Evolutionary conservation across 768 basidiomycete genomes (phyloP).

Genomic region (Rhodotorula babjevae): DNA sequence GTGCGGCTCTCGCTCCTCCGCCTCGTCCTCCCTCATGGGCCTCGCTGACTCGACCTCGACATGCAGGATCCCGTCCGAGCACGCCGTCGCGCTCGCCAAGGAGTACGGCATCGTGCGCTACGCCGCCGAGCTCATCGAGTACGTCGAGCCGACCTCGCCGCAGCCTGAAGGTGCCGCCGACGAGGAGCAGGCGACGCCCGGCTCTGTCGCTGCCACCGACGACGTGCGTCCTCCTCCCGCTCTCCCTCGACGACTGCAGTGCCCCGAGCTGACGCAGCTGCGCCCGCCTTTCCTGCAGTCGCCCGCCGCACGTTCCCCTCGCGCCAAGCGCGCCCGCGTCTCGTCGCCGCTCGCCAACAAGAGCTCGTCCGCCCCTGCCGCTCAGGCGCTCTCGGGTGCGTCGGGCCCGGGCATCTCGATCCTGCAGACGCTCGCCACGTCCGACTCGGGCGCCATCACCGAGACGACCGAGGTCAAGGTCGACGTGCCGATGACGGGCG

Average conservation of each 20-base stretch:
- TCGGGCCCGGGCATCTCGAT: constrained; percentile 31
- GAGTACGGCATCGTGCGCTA: constrained; percentile 39
- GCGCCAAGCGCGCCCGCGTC: constrained; percentile 31
- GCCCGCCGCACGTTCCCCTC: constrained; percentile 29
- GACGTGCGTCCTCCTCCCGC: not conserved
- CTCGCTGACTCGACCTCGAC: no score
- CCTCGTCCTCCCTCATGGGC: fast-evolving
- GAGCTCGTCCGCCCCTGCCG: not conserved
- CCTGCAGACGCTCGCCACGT: constrained; percentile 28
- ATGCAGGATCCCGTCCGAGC: constrained; percentile 32
- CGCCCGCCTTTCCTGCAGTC: not conserved
- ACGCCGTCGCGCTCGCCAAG: constrained; percentile 26
- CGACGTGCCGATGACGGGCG: constrained; percentile 25
- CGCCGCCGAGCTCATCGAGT: constrained; percentile 36
- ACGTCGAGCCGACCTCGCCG: not conserved
- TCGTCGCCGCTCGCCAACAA: constrained; percentile 21
- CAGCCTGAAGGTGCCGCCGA: not conserved
- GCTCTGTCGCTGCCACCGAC: not conserved
- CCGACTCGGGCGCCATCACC: constrained; percentile 22
- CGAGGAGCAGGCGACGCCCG: constrained; percentile 3
- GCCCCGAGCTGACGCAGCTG: no score
- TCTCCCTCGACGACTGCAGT: no score
- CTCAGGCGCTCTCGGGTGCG: constrained; percentile 25
- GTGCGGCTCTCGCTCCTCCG: not conserved
- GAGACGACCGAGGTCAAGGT: constrained; percentile 40